Evolutionary conservation across 2,329 filamentous ascomycete species (phyloP), one percentile per base, ranked within the genome.

Genomic region (Fusarium avenaceum): DNA sequence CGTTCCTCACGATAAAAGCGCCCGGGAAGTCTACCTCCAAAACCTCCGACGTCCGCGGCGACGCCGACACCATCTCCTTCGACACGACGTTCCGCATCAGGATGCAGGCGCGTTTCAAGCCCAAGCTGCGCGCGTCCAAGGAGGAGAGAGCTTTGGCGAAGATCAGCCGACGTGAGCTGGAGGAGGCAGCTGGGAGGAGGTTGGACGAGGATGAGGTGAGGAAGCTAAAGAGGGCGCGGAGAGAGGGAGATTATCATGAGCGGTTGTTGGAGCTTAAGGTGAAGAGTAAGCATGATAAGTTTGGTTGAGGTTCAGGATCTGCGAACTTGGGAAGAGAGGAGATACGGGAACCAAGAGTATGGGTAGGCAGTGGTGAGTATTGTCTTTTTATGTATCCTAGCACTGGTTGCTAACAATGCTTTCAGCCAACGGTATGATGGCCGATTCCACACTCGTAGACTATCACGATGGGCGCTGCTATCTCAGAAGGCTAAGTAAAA

Each of bases 101-200:
- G 54, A 97, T 98, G 94, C 95, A 98, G 81, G 93, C 95, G 22
- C 86, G 92, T 50, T 98, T 97, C 83, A 97, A 97, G 83, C 94
- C 95, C 10, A 87, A 87, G 66, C 79, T 96, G 45, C 92, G 91
- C 79, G 90, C 90, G 11, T 87, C 85, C 1, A 96, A 94, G 80
- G 93, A 94, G 76, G 92, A 93, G 68, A 96, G 92, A 82, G 91
- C 92, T 0, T 86, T 87, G 71, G 90, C 95, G 73, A 97, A 95
- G 82, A 92, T 99, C 58, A 95, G 90, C 74, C 86, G 92, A 65
- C 90, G 90, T 74, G 93, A 97, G 80, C 82, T 97, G 46, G 94
- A 97, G 80, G 89, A 89, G 45, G 89, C 91, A 4, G 93, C 91
- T 1, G 94, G 94, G 1, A 82, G 94, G 63, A 85, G 83, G 58